Evolutionary conservation across 495 filamentous ascomycete species (phyloP), one percentile per base, ranked within the genome.

Genomic region (Cryomyces minteri): DNA sequence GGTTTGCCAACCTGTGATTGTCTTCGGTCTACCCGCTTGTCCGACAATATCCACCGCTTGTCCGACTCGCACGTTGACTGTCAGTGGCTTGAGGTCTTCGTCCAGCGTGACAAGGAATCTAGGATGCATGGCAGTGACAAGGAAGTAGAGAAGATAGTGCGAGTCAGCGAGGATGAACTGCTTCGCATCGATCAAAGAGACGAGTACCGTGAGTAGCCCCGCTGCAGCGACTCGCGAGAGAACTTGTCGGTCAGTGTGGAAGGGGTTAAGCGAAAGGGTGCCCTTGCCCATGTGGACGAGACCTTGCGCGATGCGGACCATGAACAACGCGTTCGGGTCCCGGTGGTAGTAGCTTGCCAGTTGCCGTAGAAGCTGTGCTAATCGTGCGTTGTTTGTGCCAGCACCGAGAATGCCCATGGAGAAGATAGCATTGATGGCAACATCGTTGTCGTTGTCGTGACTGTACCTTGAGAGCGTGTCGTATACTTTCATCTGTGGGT

Each of bases 401-500:
- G 90, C 92, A 54, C 90, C 90, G 31, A 94, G 73, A 43, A 99
- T 76, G 61, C 90, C 90, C 90, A 99, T 99, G 52, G 90, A 88
- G 56, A 99, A 95, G 58, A 99, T 96, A 59, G 90, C 88, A 56
- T 94, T 99, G 59, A 99, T 77, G 30, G 90, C 90, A 34, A 99
- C 90, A 54, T 99, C 90, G 58, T 90, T 93, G 68, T 99, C 90
- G 53, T 92, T 99, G 66, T 99, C 90, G 71, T 99, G 90, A 51
- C 80, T 88, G 67, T 99, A 99, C 50, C 90, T 72, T n/a, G 92
- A 96, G 18, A 99, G 65, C 0, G 90, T 96, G 58, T 99, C 90
- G 65, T 99, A 99, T 32, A 99, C 82, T 69, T 96, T 99, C 88
- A 99, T 99, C 60, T 96, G 92, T 6, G 90, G 90, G 66, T 96